A percentile compares a stretch with the other conserved stretches of the same genome.
phyloP scores from a whole-genome alignment of 2,329 filamentous ascomycete genomes.

The Diplodia scrobiculata region DNA sequence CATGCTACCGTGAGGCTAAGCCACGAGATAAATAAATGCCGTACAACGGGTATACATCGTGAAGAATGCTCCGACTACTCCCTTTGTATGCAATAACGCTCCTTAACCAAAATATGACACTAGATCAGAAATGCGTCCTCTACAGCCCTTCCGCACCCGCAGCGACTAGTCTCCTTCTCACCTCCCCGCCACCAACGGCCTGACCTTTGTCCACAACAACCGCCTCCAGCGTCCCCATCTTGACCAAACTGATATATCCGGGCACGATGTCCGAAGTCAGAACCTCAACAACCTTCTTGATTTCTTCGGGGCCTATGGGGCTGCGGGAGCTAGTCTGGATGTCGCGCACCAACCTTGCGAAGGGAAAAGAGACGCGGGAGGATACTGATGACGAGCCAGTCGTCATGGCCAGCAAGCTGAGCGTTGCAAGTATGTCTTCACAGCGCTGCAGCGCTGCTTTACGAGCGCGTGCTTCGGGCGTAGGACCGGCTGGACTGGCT shows the following conservation, averaged over 20 bases:
- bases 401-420: conserved; percentile 47
- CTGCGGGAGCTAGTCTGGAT: conserved; percentile 51
- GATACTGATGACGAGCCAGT: conserved; percentile 9
- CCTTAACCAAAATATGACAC: not conserved
- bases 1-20: not conserved
- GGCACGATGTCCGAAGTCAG: conserved; percentile 50
- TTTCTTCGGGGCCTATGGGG: conserved; percentile 51
- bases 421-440: conserved; percentile 49
- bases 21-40: not conserved
- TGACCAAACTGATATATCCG: conserved; percentile 47
- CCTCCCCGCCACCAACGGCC: conserved; percentile 39
- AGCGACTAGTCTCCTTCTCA: conserved; percentile 39
- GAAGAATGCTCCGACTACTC: not conserved
- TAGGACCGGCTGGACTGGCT: conserved; percentile 44
- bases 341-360: conserved; percentile 47
- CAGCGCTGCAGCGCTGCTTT: conserved; percentile 51
- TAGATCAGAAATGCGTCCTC: not conserved
- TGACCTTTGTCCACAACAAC: conserved; percentile 47
- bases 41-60: conserved; percentile 5
- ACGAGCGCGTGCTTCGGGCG: conserved; percentile 49
- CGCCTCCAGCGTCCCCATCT: conserved; percentile 46
- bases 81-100: not conserved
- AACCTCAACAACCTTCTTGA: conserved; percentile 47
- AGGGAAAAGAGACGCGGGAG: conserved; percentile 49
- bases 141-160: conserved; percentile 5